Conservation (phyloP, 163 green algal genomes). For the Trebouxiophyceae sp. region DNA sequence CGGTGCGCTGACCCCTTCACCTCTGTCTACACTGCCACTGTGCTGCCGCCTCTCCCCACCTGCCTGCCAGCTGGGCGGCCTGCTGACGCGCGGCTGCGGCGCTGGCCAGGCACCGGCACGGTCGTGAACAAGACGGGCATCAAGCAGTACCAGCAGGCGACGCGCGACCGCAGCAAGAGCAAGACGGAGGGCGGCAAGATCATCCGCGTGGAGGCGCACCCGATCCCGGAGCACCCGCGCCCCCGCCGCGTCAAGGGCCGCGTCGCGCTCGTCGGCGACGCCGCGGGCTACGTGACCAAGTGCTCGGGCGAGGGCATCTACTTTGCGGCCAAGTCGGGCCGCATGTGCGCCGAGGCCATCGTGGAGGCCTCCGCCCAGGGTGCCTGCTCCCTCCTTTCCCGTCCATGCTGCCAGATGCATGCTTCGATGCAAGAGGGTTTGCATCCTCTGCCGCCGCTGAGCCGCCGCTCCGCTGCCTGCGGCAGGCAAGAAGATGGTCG, state of each 20-base stretch:
- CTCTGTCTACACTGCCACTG: too few species aligned
- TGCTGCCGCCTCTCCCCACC: not conserved
- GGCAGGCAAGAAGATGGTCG: slow-evolving; percentile 70
- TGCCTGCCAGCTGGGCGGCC: not conserved
- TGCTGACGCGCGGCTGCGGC: not conserved
- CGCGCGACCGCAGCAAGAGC: slow-evolving; percentile 65
- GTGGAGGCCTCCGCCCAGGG: slow-evolving; percentile 69
- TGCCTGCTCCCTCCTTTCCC: not conserved
- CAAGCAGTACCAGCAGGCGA: slow-evolving; percentile 99
- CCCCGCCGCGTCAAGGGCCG: slow-evolving; percentile 79
- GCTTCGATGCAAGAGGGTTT: too few species aligned
- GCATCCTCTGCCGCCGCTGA: too few species aligned
- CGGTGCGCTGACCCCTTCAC: slow-evolving; percentile 2
- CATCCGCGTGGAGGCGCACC: slow-evolving; percentile 95
- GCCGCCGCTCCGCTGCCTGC: too few species aligned
- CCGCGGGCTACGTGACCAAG: slow-evolving; percentile 99
- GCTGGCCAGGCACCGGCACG: slow-evolving; percentile 91
- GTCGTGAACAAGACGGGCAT: slow-evolving; percentile 99
- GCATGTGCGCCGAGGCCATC: slow-evolving; percentile 96
- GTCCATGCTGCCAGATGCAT: too few species aligned
- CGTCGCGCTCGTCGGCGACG: slow-evolving; percentile 89
- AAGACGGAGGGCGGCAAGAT: slow-evolving; percentile 92
- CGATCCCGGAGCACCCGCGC: slow-evolving; percentile 95
- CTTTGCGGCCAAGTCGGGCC: slow-evolving; percentile 97
- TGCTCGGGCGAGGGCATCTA: slow-evolving; percentile 93